Conservation (phyloP, 73 alveolate genomes). For the Paramecium pentaurelia region DNA sequence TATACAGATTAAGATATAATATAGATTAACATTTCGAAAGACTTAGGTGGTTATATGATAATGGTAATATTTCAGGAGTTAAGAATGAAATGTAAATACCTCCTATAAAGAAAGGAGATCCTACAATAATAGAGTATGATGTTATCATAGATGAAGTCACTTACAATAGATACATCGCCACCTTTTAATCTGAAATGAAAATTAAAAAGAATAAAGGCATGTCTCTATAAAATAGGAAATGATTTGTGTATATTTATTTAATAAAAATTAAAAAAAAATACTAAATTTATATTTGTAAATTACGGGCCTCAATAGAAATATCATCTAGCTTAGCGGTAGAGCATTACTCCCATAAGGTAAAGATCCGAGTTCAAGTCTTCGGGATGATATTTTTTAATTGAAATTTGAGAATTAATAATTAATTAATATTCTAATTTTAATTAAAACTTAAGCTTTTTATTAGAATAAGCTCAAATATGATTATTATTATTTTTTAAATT, state of each 20-base stretch:
- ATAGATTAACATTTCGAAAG: slow-evolving; percentile 56
- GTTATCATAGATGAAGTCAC: slow-evolving; percentile 59
- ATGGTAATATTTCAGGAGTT: slow-evolving; percentile 54
- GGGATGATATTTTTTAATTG: neutral
- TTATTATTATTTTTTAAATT: no score
- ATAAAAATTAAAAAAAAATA: neutral
- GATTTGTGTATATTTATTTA: neutral
- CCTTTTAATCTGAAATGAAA: slow-evolving; percentile 40
- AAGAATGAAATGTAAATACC: neutral
- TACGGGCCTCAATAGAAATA: neutral
- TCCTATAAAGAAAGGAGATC: slow-evolving; percentile 29
- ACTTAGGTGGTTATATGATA: slow-evolving; percentile 56
- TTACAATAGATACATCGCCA: slow-evolving; percentile 52
- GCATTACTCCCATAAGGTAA: neutral
- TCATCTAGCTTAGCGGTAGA: neutral
- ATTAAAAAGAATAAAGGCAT: slow-evolving; percentile 29
- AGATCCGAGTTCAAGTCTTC: neutral
- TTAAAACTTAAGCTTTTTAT: no score
- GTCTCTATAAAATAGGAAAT: slow-evolving; percentile 46
- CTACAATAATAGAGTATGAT: slow-evolving; percentile 41
- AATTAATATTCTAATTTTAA: no score
- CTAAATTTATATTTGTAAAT: neutral
- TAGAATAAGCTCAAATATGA: no score
- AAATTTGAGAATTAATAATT: neutral
- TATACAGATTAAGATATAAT: slow-evolving; percentile 27